Evolutionary conservation across 1,284 basidiomycete species (phyloP), one percentile per base, ranked within the genome.

Genomic region (Leccinum insigne): DNA sequence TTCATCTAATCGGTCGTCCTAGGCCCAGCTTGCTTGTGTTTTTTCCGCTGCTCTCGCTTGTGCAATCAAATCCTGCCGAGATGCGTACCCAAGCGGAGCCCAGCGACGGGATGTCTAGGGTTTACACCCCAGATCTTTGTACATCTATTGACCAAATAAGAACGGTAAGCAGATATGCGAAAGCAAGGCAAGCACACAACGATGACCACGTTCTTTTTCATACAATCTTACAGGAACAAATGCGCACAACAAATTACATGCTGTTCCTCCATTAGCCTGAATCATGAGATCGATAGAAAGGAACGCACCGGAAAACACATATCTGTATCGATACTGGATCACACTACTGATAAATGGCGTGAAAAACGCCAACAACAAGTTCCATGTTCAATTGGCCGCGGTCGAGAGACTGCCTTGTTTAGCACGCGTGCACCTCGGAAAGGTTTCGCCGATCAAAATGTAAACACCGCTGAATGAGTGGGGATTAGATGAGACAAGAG

Each of bases 281-380:
- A 58, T 35, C n/a, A 23, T 29, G 13, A 11, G 3, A 18, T n/a
- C 10, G 2, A 47, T 2, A 58, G 2, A 21, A 63, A 18, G 59
- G 40, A 26, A 70, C 78, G 57, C 64, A 83, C 86, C 83, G 6
- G 88, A 87, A 72, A 92, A 92, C 58, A 93, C 82, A 35, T 35
- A 75, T 2, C 92, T 91, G 74, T 91, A 93, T 40, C 82, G 78
- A 77, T 86, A 92, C 5, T 79, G 58, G 72, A 91, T 92, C 4
- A 80, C 78, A 40, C 72, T 75, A 5, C 78, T 79, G 71, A 91
- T 90, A 76, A 90, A 89, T 2, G 88, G 88, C 14, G 88, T 90
- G 79, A 92, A 92, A 83, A 91, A 92, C 2, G 86, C 87, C 66
- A 93, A 79, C 63, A 92, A 79, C 82, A 93, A 93, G 77, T 92